phyloP scores from a whole-genome alignment of 139 green algal species.

The Chlorella ohadii region DNA sequence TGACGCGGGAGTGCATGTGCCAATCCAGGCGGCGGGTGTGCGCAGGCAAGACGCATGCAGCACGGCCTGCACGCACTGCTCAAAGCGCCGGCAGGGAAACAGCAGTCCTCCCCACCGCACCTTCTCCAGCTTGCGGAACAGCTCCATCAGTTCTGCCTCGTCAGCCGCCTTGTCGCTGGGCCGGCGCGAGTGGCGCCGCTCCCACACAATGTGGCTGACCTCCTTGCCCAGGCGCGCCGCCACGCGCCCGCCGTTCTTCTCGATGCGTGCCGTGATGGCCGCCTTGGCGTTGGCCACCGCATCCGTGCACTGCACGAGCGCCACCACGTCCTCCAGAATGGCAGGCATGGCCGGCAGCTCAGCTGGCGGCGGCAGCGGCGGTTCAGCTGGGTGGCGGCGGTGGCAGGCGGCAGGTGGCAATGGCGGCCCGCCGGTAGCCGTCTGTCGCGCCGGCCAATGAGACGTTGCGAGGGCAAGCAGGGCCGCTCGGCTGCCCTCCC shows the following conservation, averaged over 20 bases:
- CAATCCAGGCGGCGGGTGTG: no score
- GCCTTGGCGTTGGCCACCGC: slow-evolving; percentile 19
- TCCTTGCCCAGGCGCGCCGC: slow-evolving; percentile 40
- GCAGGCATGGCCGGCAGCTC: not conserved
- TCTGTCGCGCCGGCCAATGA: no score
- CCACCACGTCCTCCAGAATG: slow-evolving; percentile 36
- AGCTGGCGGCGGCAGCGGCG: not conserved
- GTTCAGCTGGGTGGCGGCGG: not conserved
- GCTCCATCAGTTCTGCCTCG: slow-evolving; percentile 34
- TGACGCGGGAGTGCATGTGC: not conserved
- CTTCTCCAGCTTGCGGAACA: slow-evolving; percentile 42
- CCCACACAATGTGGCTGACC: slow-evolving; percentile 43
- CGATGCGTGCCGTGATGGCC: slow-evolving; percentile 20
- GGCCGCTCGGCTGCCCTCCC: no score
- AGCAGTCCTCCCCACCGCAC: slow-evolving; percentile 1
- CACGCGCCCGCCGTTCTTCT: slow-evolving; percentile 19
- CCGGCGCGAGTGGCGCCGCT: slow-evolving; percentile 15
- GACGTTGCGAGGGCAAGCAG: no score
- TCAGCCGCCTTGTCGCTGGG: slow-evolving; percentile 21
- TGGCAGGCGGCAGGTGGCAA: not conserved
- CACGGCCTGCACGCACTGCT: no score
- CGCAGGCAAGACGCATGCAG: no score
- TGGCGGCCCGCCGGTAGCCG: slow-evolving; percentile 28
- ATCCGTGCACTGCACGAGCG: slow-evolving; percentile 11
- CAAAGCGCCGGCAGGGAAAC: no score